These are phyloP conservation scores for Pyrus betulifolia DNA, from an alignment of 306 rosid species.

Conservation along the genomic window DNA sequence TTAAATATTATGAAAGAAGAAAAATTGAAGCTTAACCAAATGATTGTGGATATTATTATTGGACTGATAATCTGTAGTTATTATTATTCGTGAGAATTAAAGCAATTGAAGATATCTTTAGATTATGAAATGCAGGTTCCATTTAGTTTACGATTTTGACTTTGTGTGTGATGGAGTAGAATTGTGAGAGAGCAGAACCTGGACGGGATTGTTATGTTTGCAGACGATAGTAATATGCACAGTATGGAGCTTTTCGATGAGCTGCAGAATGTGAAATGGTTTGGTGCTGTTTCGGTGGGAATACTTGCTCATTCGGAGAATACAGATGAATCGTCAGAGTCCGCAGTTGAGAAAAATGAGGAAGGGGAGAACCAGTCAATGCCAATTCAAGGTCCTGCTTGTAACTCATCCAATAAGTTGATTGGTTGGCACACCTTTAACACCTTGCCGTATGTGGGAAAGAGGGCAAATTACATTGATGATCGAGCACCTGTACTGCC, in stretches of 20 bases:
- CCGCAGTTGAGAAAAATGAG: slow-evolving; percentile 24
- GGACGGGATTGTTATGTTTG: slow-evolving; percentile 89
- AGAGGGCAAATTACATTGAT: slow-evolving; percentile 67
- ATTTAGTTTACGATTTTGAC: slow-evolving; percentile 25
- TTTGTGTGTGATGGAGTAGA: slow-evolving; percentile 45
- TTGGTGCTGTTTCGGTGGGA: slow-evolving; percentile 93
- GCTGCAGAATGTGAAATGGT: slow-evolving; percentile 75
- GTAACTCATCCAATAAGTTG: slow-evolving; percentile 74
- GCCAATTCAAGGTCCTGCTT: slow-evolving; percentile 97
- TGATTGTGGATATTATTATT: neutral
- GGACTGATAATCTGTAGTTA: neutral
- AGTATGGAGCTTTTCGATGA: slow-evolving; percentile 93
- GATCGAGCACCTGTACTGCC: slow-evolving; percentile 83
- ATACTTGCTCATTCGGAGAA: slow-evolving; percentile 59
- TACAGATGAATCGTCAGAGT: slow-evolving; percentile 25
- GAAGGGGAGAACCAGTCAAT: slow-evolving; percentile 38
- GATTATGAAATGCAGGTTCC: slow-evolving; percentile 7
- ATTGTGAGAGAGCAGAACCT: slow-evolving; percentile 69
- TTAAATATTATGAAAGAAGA: neutral
- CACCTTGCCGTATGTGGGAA: slow-evolving; percentile 53
- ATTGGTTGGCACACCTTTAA: slow-evolving; percentile 97
- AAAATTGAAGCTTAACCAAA: neutral
- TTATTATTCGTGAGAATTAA: neutral
- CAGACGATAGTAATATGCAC: slow-evolving; percentile 98
- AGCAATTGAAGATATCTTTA: neutral